Base-by-base conservation (phyloP, 192 early-diverging fungal species). In the Phycomyces nitens region DNA sequence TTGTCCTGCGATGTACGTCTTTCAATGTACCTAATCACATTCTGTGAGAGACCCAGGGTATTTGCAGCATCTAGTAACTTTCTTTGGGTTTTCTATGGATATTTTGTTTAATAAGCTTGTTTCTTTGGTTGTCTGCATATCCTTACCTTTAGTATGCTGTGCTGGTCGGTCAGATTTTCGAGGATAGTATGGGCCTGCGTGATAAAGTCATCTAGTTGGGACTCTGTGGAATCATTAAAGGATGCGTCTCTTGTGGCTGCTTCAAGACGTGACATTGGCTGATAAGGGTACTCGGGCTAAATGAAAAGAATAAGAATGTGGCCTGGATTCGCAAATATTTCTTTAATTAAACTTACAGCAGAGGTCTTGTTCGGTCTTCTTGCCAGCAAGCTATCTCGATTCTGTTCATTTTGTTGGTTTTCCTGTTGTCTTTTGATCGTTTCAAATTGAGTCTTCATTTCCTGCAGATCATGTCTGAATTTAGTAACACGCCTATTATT, bases 11-110 rank as follows among this genome's bases (percentile, higher is more conserved):
- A 34, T 50, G 77, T 77, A 49, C 81, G 67, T 41, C 83, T 73
- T 55, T 85, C 83, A 64, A 85, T 82, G 60, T 76, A 77, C 38
- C 80, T 72, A 38, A 85, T 85, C 10, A 80, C 79, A 73, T 78
- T 82, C 55, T 79, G 79, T 20, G 83, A 85, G 44, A 85, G 66
- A 15, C 83, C 83, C 1, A 85, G 71, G n/a, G 79, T 76, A 70
- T 80, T 81, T 18, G 78, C 80, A 56, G 81, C 74, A 63, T 85
- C 83, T 65, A 80, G 59, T 23, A 85, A 71, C 58, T 75, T 78
- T 52, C 77, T 66, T 69, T 85, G 83, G 27, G 81, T 74, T 71
- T 77, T 79, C 83, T 85, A 65, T 59, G 21, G 18, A 20, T 53
- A 50, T 16, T 22, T 8, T 27, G 24, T 34, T 50, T 16, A 44